Conservation (phyloP, 169 alveolate species). For the Hepatocystis sp. region DNA sequence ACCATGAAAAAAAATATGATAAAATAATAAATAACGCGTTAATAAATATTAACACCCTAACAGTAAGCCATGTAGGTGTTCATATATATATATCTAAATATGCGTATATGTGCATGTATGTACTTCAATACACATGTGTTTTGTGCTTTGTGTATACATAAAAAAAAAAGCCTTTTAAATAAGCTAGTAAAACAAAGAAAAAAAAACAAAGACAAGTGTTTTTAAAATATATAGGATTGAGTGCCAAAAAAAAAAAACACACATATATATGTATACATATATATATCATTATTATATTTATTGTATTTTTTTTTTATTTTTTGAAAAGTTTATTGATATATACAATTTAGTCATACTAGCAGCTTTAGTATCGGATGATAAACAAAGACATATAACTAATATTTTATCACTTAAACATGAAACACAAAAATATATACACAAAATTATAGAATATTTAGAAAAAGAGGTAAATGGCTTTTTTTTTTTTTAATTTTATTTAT, state of each 20-base stretch:
- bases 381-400: slow-evolving; percentile 61
- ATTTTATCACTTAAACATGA: slow-evolving; percentile 70
- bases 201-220: background rate
- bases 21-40: slow-evolving; percentile 32
- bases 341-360: slow-evolving; percentile 68
- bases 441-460: slow-evolving; percentile 45
- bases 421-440: slow-evolving; percentile 72
- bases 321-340: slow-evolving; percentile 62
- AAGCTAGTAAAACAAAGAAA: no score
- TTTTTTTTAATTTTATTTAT: background rate
- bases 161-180: no score
- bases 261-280: background rate
- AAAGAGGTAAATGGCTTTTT: slow-evolving; percentile 31
- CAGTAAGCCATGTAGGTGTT: slow-evolving; percentile 27
- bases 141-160: no score
- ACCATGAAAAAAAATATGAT: slow-evolving; percentile 65
- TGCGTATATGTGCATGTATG: background rate
- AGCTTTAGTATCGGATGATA: slow-evolving; percentile 72
- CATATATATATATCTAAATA: background rate
- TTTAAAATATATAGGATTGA: background rate
- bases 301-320: slow-evolving; percentile 1
- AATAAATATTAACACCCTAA: slow-evolving; percentile 12
- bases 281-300: slow-evolving; percentile 4
- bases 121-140: slow-evolving; percentile 2
- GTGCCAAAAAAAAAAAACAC: background rate